These are phyloP conservation scores for Spinacia oleracea DNA, from an alignment of 179 eudicot species.

Conservation along the genomic window DNA sequence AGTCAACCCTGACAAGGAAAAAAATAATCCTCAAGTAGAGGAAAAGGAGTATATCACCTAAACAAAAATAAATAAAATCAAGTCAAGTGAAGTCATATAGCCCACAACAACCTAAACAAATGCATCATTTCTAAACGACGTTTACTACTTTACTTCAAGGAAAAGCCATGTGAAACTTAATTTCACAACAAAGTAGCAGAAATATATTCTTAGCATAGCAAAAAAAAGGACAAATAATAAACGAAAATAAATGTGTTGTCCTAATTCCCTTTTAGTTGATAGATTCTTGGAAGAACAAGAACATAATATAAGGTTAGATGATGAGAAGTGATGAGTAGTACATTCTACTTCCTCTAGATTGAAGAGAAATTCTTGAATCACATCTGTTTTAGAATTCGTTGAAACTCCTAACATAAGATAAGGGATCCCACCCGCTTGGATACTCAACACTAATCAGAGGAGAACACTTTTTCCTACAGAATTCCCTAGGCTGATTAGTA, in stretches of 20 bases:
- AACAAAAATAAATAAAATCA: neutral
- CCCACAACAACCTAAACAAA: neutral
- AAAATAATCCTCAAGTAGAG: neutral
- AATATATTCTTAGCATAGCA: neutral
- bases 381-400: constrained; percentile 46
- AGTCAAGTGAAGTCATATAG: constrained; percentile 1
- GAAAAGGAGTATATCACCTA: neutral
- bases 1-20: neutral
- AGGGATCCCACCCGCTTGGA: constrained; percentile 76
- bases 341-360: constrained; percentile 73
- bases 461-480: constrained; percentile 64
- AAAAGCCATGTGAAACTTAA: constrained; percentile 8
- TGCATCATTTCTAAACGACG: neutral
- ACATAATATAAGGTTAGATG: no score
- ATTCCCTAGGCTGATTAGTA: constrained; percentile 63
- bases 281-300: no score
- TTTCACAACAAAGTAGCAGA: neutral
- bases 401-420: constrained; percentile 56
- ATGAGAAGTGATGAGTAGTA: constrained; percentile 68
- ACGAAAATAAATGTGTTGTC: no score
- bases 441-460: constrained; percentile 74
- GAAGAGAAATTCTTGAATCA: constrained; percentile 52
- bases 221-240: neutral
- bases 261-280: no score
- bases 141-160: neutral